A percentile compares a stretch with the other conserved stretches of the same genome.
These are phyloP conservation scores for Gymnopilus dilepis DNA, from an alignment of 768 basidiomycete genomes.

Conservation along the genomic window DNA sequence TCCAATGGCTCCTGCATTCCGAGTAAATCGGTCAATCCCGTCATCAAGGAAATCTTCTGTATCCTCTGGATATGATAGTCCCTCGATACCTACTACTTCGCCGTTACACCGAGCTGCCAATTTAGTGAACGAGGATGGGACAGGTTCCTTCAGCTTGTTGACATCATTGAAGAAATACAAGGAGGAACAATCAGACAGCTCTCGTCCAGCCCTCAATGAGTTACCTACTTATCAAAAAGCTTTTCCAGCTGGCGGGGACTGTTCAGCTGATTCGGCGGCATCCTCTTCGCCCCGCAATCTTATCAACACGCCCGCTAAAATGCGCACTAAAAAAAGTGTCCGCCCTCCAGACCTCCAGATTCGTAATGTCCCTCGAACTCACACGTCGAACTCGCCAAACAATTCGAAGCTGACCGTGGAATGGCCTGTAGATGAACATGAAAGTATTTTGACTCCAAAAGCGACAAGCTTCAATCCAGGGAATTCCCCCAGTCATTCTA, in stretches of 20 bases:
- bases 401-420: slow-evolving; percentile 57
- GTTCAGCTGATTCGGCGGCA: slow-evolving; percentile 35
- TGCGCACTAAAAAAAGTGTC: slow-evolving; percentile 59
- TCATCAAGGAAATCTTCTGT: slow-evolving; percentile 46
- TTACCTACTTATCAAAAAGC: slow-evolving; percentile 26
- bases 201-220: slow-evolving; percentile 29
- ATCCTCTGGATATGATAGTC: slow-evolving; percentile 47
- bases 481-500: slow-evolving; percentile 31
- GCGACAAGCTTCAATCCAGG: slow-evolving; percentile 52
- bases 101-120: slow-evolving; percentile 28
- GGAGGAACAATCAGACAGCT: slow-evolving; percentile 22
- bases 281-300: slow-evolving; percentile 50
- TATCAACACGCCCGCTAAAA: slow-evolving; percentile 45
- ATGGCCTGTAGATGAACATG: slow-evolving; percentile 55
- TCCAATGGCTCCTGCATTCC: slow-evolving; percentile 67
- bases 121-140: slow-evolving; percentile 19
- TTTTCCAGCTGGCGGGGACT: slow-evolving; percentile 42
- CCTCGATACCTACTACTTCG: slow-evolving; percentile 30
- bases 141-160: neutral
- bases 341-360: slow-evolving; percentile 56
- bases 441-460: slow-evolving; percentile 60
- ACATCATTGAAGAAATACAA: neutral
- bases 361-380: slow-evolving; percentile 35
- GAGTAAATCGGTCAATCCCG: slow-evolving; percentile 42
- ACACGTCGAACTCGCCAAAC: slow-evolving; percentile 39